These are phyloP conservation scores for Talaromyces proteolyticus DNA, from an alignment of 495 filamentous ascomycete genomes.

Conservation along the genomic window DNA sequence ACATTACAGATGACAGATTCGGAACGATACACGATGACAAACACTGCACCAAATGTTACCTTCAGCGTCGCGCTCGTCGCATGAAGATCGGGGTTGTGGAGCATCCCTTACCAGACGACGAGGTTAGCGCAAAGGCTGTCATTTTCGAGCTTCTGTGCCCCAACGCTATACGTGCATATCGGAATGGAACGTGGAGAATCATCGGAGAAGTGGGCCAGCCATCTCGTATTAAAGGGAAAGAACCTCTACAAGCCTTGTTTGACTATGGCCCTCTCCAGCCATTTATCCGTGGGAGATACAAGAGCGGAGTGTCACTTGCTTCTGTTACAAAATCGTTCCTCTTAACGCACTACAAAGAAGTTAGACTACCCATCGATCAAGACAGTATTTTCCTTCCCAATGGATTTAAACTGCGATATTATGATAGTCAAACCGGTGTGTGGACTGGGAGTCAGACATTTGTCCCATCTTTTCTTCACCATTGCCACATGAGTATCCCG, in stretches of 20 bases:
- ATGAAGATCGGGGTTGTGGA: slow-evolving; percentile 49
- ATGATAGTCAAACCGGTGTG: slow-evolving; percentile 10
- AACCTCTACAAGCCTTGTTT: slow-evolving; percentile 4
- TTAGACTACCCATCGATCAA: slow-evolving; percentile 16
- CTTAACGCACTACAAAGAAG: slow-evolving; percentile 30
- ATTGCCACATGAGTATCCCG: slow-evolving; percentile 27
- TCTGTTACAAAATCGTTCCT: slow-evolving; percentile 39
- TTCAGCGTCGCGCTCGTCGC: slow-evolving; percentile 25
- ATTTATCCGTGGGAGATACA: slow-evolving; percentile 12
- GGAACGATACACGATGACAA: slow-evolving; percentile 20
- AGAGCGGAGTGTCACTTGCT: slow-evolving; percentile 17
- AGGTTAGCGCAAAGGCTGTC: slow-evolving; percentile 25
- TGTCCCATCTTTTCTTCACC: slow-evolving; percentile 28
- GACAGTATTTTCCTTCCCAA: slow-evolving; percentile 14
- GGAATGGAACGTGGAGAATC: slow-evolving; percentile 42
- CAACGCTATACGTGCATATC: slow-evolving; percentile 41
- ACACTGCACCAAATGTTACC: slow-evolving; percentile 27
- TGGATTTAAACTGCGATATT: slow-evolving; percentile 15
- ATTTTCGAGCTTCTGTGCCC: slow-evolving; percentile 55
- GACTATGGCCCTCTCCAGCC: slow-evolving; percentile 18
- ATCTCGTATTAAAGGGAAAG: background rate
- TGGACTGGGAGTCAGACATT: slow-evolving; percentile 23
- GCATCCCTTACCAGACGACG: slow-evolving; percentile 48
- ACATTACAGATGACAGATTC: slow-evolving; percentile 6
- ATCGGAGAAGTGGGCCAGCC: slow-evolving; percentile 29